Conservation (phyloP, 805 yeast species). For the Saccharomycopsis selenospora region DNA sequence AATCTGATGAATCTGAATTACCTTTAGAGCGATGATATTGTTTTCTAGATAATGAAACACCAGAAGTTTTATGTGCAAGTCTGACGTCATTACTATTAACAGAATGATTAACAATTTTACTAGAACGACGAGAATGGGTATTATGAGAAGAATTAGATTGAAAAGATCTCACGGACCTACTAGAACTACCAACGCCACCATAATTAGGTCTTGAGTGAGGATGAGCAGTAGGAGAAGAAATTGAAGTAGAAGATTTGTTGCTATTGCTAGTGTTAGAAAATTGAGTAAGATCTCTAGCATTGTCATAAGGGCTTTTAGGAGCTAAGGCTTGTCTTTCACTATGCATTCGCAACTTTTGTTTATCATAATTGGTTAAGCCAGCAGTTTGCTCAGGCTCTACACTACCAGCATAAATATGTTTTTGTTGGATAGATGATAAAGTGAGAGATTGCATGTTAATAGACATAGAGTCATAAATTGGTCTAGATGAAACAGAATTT, state of each 20-base stretch:
- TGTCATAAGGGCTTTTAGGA: slow-evolving; percentile 5
- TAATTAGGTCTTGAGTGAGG: background rate
- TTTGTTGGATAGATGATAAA: slow-evolving; percentile 13
- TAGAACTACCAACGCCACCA: background rate
- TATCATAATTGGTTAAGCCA: slow-evolving; percentile 16
- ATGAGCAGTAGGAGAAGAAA: background rate
- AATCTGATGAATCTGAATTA: background rate
- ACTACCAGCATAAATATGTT: slow-evolving; percentile 14
- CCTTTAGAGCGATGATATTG: background rate
- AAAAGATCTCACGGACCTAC: background rate
- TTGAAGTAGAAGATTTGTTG: background rate
- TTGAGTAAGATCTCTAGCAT: slow-evolving; percentile 1
- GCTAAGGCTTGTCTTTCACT: slow-evolving; percentile 16
- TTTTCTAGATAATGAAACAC: background rate
- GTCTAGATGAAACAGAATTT: background rate
- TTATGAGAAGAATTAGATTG: background rate
- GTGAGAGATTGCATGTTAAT: slow-evolving; percentile 19
- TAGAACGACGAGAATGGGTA: slow-evolving; percentile 2
- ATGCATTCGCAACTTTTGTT: slow-evolving; percentile 15
- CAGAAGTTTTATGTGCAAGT: background rate
- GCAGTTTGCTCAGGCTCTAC: background rate
- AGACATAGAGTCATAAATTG: slow-evolving; percentile 7
- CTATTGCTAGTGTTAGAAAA: background rate
- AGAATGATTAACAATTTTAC: background rate
- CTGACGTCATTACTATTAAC: background rate